Percentiles rank a stretch among this genome's conserved stretches.
These are phyloP conservation scores for Oxyria digyna DNA, from an alignment of 148 eudicot genomes.

Conservation along the genomic window DNA sequence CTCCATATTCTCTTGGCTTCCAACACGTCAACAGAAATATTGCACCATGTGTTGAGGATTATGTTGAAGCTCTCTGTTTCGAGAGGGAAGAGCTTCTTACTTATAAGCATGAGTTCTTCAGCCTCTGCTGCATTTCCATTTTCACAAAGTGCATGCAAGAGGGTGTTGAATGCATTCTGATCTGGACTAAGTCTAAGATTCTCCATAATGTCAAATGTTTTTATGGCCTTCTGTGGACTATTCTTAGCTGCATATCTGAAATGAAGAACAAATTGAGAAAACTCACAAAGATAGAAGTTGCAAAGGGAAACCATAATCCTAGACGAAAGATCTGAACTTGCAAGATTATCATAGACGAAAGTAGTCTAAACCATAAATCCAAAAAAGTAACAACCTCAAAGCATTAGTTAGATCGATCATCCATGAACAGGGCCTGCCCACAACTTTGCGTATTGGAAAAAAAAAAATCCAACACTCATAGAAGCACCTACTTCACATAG, in stretches of 20 bases:
- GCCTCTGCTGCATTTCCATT: slow-evolving; percentile 88
- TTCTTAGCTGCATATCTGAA: slow-evolving; percentile 72
- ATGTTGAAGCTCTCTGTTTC: slow-evolving; percentile 74
- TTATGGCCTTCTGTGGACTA: slow-evolving; percentile 52
- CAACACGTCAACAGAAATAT: slow-evolving; percentile 39
- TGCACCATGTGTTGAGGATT: slow-evolving; percentile 77
- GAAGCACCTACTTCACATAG: not conserved
- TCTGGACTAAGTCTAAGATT: slow-evolving; percentile 51
- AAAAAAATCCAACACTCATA: not conserved
- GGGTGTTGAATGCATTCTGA: slow-evolving; percentile 42
- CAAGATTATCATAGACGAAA: not conserved
- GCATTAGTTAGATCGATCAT: no score
- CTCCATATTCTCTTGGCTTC: slow-evolving; percentile 95
- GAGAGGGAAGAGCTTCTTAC: slow-evolving; percentile 63
- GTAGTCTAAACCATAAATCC: not conserved
- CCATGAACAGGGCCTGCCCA: no score
- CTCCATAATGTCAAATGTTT: slow-evolving; percentile 72
- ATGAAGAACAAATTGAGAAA: not conserved
- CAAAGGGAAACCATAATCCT: no score
- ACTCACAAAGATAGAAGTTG: no score
- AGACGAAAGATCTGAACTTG: not conserved
- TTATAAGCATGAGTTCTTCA: slow-evolving; percentile 66
- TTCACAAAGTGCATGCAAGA: slow-evolving; percentile 48
- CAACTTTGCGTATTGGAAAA: not conserved
- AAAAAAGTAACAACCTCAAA: not conserved